phyloP scores from a whole-genome alignment of 129 eudicot genomes.

The Artemisia annua region DNA sequence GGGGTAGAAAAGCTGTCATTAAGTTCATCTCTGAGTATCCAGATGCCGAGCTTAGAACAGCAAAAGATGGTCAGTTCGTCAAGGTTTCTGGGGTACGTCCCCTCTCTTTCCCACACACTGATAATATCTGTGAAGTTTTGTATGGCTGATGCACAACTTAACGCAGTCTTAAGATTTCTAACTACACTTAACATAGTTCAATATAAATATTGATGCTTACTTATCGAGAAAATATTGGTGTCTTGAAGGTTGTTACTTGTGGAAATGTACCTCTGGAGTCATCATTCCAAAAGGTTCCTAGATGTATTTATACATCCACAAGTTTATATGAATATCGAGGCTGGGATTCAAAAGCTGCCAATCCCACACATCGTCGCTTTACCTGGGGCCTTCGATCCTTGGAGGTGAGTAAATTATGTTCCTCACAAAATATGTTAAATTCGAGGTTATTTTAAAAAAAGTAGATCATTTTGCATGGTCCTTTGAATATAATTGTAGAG shows the following conservation, averaged over 20 bases:
- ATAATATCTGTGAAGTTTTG: too few relatives aligned
- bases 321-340: slow-evolving; percentile 68
- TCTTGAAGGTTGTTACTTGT: slow-evolving; percentile 67
- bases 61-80: slow-evolving; percentile 72
- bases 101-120: background rate
- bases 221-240: slow-evolving; percentile 15
- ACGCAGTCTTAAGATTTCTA: too few relatives aligned
- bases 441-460: background rate
- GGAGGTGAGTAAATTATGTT: slow-evolving; percentile 43
- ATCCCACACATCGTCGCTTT: slow-evolving; percentile 59
- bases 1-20: slow-evolving; percentile 52
- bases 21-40: slow-evolving; percentile 59
- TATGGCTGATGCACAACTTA: too few relatives aligned
- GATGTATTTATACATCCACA: slow-evolving; percentile 75
- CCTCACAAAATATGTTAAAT: background rate
- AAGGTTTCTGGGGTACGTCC: slow-evolving; percentile 73
- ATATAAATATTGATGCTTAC: background rate
- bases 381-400: slow-evolving; percentile 70
- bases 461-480: background rate
- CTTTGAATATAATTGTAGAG: slow-evolving; percentile 39
- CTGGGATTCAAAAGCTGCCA: slow-evolving; percentile 74
- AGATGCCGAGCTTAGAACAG: slow-evolving; percentile 71
- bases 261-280: slow-evolving; percentile 73
- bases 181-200: background rate
- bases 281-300: slow-evolving; percentile 62